Evolutionary conservation across 1,139 yeast species (phyloP).

Genomic region (Lodderomyces parapsilosis): DNA sequence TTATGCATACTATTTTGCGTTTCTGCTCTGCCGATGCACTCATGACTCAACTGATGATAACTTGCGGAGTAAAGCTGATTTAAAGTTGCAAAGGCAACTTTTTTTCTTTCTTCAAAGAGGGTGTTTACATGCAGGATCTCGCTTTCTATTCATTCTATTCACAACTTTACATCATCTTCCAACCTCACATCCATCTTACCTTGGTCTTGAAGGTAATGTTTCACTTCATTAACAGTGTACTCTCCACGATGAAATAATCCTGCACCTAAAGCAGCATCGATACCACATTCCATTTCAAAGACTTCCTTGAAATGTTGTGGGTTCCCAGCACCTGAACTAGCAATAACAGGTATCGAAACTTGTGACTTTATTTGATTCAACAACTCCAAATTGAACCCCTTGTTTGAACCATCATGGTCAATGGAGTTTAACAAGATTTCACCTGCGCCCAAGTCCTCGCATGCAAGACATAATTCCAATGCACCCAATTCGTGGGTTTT

Average conservation of each 20-base stretch:
- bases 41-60: background rate
- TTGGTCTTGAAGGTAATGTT: slow-evolving; percentile 62
- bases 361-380: slow-evolving; percentile 72
- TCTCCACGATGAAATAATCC: slow-evolving; percentile 97
- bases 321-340: slow-evolving; percentile 94
- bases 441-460: slow-evolving; percentile 95
- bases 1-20: slow-evolving; percentile 4
- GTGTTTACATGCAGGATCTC: background rate
- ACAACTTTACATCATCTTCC: slow-evolving; percentile 67
- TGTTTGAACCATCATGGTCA: slow-evolving; percentile 93
- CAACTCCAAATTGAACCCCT: slow-evolving; percentile 87
- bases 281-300: slow-evolving; percentile 65
- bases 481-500: slow-evolving; percentile 90
- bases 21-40: slow-evolving; percentile 3
- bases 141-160: too few relatives aligned
- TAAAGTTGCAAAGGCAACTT: background rate
- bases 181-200: slow-evolving; percentile 96
- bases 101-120: background rate
- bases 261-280: slow-evolving; percentile 97
- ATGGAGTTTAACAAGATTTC: slow-evolving; percentile 89
- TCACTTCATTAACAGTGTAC: slow-evolving; percentile 82
- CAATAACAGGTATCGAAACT: slow-evolving; percentile 88
- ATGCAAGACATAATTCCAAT: slow-evolving; percentile 79
- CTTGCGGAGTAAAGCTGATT: background rate
- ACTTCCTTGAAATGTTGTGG: slow-evolving; percentile 90